These are phyloP conservation scores for Albugo candida DNA, from an alignment of 352 stramenopile genomes.

Conservation along the genomic window DNA sequence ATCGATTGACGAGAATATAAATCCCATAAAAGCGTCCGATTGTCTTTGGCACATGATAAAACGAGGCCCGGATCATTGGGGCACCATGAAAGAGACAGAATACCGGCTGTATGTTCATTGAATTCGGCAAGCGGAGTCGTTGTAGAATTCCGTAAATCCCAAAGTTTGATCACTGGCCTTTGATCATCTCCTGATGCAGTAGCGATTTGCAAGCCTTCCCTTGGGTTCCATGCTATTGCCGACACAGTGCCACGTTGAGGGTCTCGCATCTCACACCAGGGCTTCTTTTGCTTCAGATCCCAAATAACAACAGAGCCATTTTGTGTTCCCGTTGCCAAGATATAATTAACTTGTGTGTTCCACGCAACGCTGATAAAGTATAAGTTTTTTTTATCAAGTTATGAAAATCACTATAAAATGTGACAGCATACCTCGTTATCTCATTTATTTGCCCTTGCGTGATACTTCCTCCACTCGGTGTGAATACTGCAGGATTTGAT, in stretches of 20 bases:
- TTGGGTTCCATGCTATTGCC: slow-evolving; percentile 94
- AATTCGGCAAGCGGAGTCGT: slow-evolving; percentile 92
- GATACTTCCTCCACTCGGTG: slow-evolving; percentile 38
- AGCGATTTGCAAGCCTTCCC: slow-evolving; percentile 92
- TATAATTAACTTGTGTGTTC: slow-evolving; percentile 97
- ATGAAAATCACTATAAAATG: background rate
- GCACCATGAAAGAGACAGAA: slow-evolving; percentile 96
- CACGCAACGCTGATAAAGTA: slow-evolving; percentile 70
- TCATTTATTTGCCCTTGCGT: slow-evolving; percentile 46
- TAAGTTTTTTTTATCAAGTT: no score
- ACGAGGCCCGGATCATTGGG: slow-evolving; percentile 87
- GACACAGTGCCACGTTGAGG: slow-evolving; percentile 73
- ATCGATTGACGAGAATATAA: slow-evolving; percentile 86
- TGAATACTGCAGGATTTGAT: slow-evolving; percentile 77
- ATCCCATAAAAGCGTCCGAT: slow-evolving; percentile 96
- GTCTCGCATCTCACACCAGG: slow-evolving; percentile 94
- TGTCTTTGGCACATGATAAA: slow-evolving; percentile 93
- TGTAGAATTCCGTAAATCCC: slow-evolving; percentile 94
- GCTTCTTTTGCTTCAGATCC: slow-evolving; percentile 96
- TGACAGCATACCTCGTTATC: slow-evolving; percentile 36
- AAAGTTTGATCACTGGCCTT: slow-evolving; percentile 92
- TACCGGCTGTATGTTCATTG: slow-evolving; percentile 86
- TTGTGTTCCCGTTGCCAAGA: slow-evolving; percentile 87
- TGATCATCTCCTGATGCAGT: slow-evolving; percentile 91
- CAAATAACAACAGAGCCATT: slow-evolving; percentile 93